phyloP scores from a whole-genome alignment of 129 eudicot genomes.

The Saposhnikovia divaricata region DNA sequence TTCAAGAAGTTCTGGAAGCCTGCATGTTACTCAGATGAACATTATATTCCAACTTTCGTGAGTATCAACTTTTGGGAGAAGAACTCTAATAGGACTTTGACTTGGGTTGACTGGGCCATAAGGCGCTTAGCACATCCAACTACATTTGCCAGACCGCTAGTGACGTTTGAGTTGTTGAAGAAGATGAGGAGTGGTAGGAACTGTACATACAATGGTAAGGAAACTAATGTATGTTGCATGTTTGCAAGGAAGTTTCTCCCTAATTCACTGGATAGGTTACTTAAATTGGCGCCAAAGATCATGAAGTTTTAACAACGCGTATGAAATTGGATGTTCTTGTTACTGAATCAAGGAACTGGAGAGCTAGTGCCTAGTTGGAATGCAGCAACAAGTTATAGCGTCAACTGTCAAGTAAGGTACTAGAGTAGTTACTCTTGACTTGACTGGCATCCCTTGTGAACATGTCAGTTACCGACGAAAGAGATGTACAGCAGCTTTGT shows the following conservation, averaged over 20 bases:
- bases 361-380: too few species aligned
- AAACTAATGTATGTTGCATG: conserved; percentile 45
- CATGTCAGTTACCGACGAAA: too few species aligned
- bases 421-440: too few species aligned
- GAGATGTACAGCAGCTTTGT: too few species aligned
- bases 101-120: conserved; percentile 71
- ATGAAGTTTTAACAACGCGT: conserved; percentile 21
- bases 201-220: conserved; percentile 57
- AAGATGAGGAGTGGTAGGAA: conserved; percentile 36
- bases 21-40: conserved; percentile 69
- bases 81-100: conserved; percentile 54
- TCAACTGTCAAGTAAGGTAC: too few species aligned
- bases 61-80: conserved; percentile 26
- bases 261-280: conserved; percentile 43
- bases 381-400: too few species aligned
- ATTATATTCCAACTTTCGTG: conserved; percentile 55
- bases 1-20: conserved; percentile 50
- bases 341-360: too few species aligned
- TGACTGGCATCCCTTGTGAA: too few species aligned
- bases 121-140: conserved; percentile 65
- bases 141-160: conserved; percentile 31
- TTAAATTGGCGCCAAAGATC: conserved; percentile 49
- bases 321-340: background rate
- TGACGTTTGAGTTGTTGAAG: conserved; percentile 30
- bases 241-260: conserved; percentile 82